Conservation (phyloP, 768 basidiomycete species). For the Suillus discolor region DNA sequence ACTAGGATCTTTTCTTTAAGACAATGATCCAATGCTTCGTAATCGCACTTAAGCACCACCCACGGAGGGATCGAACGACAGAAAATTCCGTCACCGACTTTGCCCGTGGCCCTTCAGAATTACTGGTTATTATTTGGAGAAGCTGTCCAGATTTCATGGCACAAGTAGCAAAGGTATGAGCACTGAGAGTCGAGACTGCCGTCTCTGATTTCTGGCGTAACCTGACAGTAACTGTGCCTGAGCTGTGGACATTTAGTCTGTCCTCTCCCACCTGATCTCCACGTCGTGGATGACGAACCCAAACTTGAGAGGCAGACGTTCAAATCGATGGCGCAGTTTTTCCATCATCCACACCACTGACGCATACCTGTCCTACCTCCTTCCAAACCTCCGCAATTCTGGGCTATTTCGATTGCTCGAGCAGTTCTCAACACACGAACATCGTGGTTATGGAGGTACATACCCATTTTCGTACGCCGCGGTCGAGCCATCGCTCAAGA, state of each 20-base stretch:
- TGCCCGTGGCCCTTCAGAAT: neutral
- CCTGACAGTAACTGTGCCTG: conserved; percentile 31
- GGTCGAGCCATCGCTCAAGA: neutral
- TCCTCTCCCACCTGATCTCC: conserved; percentile 22
- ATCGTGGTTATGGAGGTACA: neutral
- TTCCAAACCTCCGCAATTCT: neutral
- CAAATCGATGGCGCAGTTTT: conserved; percentile 31
- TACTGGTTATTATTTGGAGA: neutral
- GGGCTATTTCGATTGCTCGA: neutral
- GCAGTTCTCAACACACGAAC: neutral
- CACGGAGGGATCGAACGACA: neutral
- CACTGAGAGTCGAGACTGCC: no score
- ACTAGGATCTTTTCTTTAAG: no score
- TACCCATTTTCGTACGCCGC: neutral
- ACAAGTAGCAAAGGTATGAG: no score
- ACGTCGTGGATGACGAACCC: conserved; percentile 18
- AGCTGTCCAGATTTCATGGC: no score
- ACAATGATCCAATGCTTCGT: no score
- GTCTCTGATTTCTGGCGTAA: conserved; percentile 16
- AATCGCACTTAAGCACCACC: neutral
- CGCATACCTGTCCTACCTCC: conserved; percentile 20
- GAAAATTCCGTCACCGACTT: no score
- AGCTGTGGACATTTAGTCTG: conserved; percentile 24
- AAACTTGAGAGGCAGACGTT: conserved; percentile 24
- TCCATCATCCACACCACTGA: conserved; percentile 27